Base-by-base conservation (phyloP, 2,329 filamentous ascomycete genomes). In the Ascosphaera apis region DNA sequence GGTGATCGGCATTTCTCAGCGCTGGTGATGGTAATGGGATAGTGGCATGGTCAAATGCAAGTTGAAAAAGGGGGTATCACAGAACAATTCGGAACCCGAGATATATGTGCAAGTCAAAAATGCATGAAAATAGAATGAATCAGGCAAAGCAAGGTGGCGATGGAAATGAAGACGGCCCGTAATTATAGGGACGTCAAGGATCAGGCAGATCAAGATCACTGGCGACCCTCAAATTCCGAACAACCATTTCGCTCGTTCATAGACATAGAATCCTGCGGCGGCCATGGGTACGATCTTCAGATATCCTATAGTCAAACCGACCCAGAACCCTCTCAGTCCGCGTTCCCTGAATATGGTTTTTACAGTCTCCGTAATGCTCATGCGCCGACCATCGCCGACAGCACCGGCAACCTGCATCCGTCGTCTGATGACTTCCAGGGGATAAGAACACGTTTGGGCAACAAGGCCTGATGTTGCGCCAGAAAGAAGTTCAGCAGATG, bases 321-420 rank as follows among this genome's bases (percentile, higher is more conserved):
- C 76, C 54, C 82, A 98, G 60, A 92, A 95, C 0, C 88, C 88
- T 35, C 67, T 65, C 40, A 75, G 56, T 0, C 88, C 88, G 38
- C 66, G 67, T 56, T 93, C 82, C 33, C 66, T 60, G 45, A 72
- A 72, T 42, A 98, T 88, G 50, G 72, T 66, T 43, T 57, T 60
- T 2, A 74, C 74, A 1, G 86, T 91, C 57, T 95, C 86, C 12
- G 61, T 59, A 43, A 98, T 80, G 35, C 72, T 65, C 33, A 92
- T 56, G 33, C 79, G 63, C 46, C 72, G 80, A 0, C 86, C 84
- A 51, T 95, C 84, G 1, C 88, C 88, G 1, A 95, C 82, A 0
- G 86, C 84, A 8, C 86, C 88, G 34, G 82, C 80, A 11, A 98
- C 88, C 53, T 98, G 88, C 86, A 98, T 95, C 34, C 88, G 67